Base-by-base conservation (phyloP, 2,329 filamentous ascomycete species). In the Metarhizium guizhouense region DNA sequence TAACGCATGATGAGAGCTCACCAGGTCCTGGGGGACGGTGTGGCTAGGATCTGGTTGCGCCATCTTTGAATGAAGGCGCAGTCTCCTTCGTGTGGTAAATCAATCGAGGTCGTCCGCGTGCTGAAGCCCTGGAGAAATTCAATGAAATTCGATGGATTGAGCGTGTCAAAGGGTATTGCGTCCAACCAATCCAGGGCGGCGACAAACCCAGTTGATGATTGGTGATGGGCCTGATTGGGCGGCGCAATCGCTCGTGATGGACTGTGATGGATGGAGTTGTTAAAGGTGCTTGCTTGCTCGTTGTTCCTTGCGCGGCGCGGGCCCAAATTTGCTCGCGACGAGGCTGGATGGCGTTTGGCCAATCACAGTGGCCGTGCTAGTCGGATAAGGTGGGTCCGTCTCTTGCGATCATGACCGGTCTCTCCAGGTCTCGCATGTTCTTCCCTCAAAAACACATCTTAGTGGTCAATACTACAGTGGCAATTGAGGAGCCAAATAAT, bases 1-100 rank as follows among this genome's bases (percentile, higher is more conserved):
- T 18, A 11, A 54, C 51, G 52, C 49, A 52, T 54, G 45, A 34
- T n/a, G 45, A 48, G 38, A 16, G 63, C 72, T 55, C 65, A 75
- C 72, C 56, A 75, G 66, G 61, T 75, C 72, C 67, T 69, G 69
- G 32, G 73, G 70, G 61, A 75, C 71, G 62, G 68, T 71, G 63
- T 70, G 66, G 61, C 72, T 74, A 50, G 72, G 72, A 60, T 75
- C 72, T 51, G 65, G 65, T 64, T 72, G 70, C 63, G 72, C 70
- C 72, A 74, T 74, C 58, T 43, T 48, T 69, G 61, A 53, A 48
- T 51, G 51, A 43, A 51, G 42, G 47, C 47, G 45, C 56, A 53
- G 56, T 14, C 45, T 48, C 45, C 20, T 13, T 20, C 45, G 3
- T 45, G 20, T 48, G 20, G 45, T 14, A 20, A 11, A 45, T 48